Evolutionary conservation across 1,139 yeast genomes (phyloP).

Genomic region (Arxiozyma heterogenica): DNA sequence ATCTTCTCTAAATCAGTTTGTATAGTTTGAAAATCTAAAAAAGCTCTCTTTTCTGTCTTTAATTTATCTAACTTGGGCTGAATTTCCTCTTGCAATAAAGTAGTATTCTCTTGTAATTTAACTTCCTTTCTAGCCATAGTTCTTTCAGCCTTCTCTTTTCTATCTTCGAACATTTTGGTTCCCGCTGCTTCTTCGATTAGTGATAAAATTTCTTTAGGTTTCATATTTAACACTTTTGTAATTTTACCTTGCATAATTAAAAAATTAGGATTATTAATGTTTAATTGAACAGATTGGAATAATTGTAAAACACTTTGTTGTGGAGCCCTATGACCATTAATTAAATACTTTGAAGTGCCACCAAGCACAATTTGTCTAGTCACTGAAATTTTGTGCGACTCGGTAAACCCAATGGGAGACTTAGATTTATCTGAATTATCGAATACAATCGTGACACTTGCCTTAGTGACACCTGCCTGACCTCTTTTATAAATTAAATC

Average conservation of each 20-base stretch:
- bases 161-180: conserved; percentile 88
- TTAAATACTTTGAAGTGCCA: conserved; percentile 83
- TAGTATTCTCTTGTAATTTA: conserved; percentile 68
- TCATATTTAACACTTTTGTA: conserved; percentile 94
- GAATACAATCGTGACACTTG: conserved; percentile 91
- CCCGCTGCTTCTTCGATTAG: conserved; percentile 98
- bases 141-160: conserved; percentile 84
- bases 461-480: conserved; percentile 96
- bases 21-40: conserved; percentile 77
- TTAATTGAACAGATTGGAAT: conserved; percentile 89
- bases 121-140: conserved; percentile 88
- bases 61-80: conserved; percentile 85
- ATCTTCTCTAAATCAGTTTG: conserved; percentile 73
- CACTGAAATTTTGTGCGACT: conserved; percentile 71
- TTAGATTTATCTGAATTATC: conserved; percentile 69
- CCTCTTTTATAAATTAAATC: conserved; percentile 95
- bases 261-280: conserved; percentile 93
- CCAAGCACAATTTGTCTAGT: conserved; percentile 89
- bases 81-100: conserved; percentile 71
- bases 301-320: conserved; percentile 85
- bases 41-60: conserved; percentile 70
- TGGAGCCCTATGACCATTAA: conserved; percentile 94
- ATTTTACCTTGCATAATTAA: conserved; percentile 98
- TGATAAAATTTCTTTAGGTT: conserved; percentile 79
- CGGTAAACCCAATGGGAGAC: conserved; percentile 84